Evolutionary conservation across 2,329 filamentous ascomycete genomes (phyloP).

Genomic region (Botrytis cinerea): DNA sequence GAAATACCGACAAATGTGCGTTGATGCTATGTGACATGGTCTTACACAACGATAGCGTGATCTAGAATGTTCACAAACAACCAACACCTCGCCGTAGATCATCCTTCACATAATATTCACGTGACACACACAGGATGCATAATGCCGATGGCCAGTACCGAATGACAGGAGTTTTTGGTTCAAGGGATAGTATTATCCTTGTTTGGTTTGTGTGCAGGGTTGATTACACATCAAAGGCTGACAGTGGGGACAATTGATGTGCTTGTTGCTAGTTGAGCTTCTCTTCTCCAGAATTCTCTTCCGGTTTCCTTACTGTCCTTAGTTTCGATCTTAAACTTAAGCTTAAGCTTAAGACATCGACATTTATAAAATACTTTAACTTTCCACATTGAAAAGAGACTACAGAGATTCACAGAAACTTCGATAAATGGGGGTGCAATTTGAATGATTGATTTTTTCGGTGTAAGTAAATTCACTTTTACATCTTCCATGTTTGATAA

Average conservation of each 20-base stretch:
- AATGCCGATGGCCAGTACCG: neutral
- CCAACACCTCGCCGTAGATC: neutral
- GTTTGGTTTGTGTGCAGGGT: neutral
- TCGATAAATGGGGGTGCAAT: neutral
- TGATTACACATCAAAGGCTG: neutral
- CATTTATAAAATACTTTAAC: neutral
- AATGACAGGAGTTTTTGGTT: neutral
- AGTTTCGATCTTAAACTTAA: neutral
- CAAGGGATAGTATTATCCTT: neutral
- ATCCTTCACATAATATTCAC: neutral
- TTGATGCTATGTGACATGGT: neutral
- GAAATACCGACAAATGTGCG: neutral
- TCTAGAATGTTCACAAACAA: neutral
- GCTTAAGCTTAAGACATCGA: conserved; percentile 1
- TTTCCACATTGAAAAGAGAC: neutral
- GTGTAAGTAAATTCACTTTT: neutral
- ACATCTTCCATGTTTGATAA: neutral
- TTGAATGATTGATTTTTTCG: neutral
- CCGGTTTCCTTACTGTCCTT: neutral
- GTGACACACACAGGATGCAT: neutral
- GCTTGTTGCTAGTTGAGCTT: neutral
- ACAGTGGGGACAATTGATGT: too few species aligned
- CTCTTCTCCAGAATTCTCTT: neutral
- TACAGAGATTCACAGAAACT: neutral
- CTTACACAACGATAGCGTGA: neutral